Base-by-base conservation (phyloP, 2,329 filamentous ascomycete species). In the Trichoderma breve region DNA sequence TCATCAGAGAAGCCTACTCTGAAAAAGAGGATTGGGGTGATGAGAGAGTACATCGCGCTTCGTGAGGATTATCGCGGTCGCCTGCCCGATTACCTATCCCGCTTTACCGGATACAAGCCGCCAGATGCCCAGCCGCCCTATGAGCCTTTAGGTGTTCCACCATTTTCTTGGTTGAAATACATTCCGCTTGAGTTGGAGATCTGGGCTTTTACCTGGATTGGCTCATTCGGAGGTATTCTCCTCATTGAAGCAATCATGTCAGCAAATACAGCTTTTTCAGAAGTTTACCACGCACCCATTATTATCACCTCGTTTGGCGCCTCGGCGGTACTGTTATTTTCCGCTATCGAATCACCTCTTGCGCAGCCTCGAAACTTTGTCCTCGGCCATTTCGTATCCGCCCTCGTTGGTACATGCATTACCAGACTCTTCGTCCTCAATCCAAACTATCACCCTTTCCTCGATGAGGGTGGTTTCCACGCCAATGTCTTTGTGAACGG, bases 281-380 rank as follows among this genome's bases (percentile, higher is more conserved):
- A 58, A 58, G 55, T 32, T 32, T 58, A 58, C 7, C 55, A 58
- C 8, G 55, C 55, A 32, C 55, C 28, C 18, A 58, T 58, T 11
- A 58, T 58, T 4, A 58, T 58, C 28, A 58, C 55, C 14, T 58
- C 55, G 28, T 58, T 58, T 32, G 28, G 55, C 55, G 55, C 55
- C 55, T 58, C 55, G 28, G 55, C 55, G 28, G 55, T 58, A 8
- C 28, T 58, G 8, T 58, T 58, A 26, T 58, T 58, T 58, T 32
- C 55, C 55, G 55, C 55, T n/a, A 58, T 58, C 55, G 55, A 58
- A 58, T 58, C 55, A n/a, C 55, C 55, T n/a, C 55, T 58, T 58
- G 55, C 55, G 15, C 55, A 58, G 15, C 55, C 55, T 18, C 55
- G 55, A 58, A 58, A 58, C 55, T 58, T 58, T 26, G 55, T 58